Evolutionary conservation across 768 basidiomycete genomes (phyloP), one percentile per base, ranked within the genome.

Genomic region (Tulasnella sp.): DNA sequence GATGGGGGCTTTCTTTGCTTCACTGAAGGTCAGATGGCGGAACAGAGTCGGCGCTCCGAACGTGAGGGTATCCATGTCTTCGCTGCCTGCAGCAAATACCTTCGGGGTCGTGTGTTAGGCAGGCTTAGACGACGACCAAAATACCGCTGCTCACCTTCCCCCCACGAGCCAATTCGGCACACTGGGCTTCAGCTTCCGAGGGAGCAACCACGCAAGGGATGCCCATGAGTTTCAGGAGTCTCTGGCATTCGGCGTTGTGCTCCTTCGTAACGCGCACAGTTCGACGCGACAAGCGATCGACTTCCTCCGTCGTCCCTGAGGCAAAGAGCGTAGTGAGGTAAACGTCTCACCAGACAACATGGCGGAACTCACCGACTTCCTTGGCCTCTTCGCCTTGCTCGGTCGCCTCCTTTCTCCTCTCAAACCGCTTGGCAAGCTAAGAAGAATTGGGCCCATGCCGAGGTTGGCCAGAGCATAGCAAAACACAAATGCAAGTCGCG

Each of bases 61-160:
- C 0, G 97, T 99, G 29, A 99, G 89, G 9, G 97, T 99, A 81
- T 99, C 97, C 97, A 99, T 99, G 83, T 99, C 97, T 84, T 99
- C 97, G 0, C 96, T 97, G 17, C 97, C 97, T 9, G 97, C 96
- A 0, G 94, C 97, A 82, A 94, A 99, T 36, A 99, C 94, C 93
- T 95, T 69, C 36, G 37, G 67, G 12, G 6, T 64, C 25, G 8
- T n/a, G 39, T 6, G 40, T 67, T 77, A 45, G 76, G 36, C 40
- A 9, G 22, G 40, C 39, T 71, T 6, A 31, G 25, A 52, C 39
- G 72, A 6, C 42, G 39, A 72, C 14, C 7, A 52, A 54, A 37
- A 3, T 38, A 36, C 19, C 15, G 36, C 8, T 38, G 64, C 80
- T 72, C 72, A 91, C 97, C 86, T 97, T 94, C 76, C 94, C 96